Evolutionary conservation across 495 filamentous ascomycete genomes (phyloP), one percentile per base, ranked within the genome.

Genomic region (Viridothelium virens): DNA sequence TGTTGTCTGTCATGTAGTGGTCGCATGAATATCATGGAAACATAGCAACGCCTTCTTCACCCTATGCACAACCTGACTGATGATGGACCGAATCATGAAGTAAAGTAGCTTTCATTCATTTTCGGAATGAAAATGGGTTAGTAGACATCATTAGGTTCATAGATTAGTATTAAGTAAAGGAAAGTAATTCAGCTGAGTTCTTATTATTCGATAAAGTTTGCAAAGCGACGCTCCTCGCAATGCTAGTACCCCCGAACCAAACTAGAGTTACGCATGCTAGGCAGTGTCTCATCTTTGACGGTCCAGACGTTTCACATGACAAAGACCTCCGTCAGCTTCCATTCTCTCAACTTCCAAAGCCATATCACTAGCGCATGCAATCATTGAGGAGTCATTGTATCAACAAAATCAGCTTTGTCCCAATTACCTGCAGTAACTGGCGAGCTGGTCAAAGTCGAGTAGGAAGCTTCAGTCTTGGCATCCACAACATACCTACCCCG

Each of bases 231-330:
- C 25, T 25, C 25, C 25, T 25, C 25, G 25, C 25, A 25, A 25
- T 25, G 25, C 25, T 25, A 25, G 25, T 25, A 25, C 25, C 25
- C 25, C 25, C 25, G 25, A 25, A 25, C 25, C 25, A 25, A 25
- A 25, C 25, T 25, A 25, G 0, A 25, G 25, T 25, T 25, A 25
- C 25, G 25, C 25, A 25, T 25, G 25, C 25, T 46, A 1, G 14
- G 41, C 41, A 46, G 41, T 46, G 53, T 59, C 36, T 59, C 53
- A 59, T 36, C 25, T 59, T 36, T 36, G 31, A 59, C 3, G 53
- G 53, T 36, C 53, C 53, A 59, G 53, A 36, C 53, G 53, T 59
- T 59, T 59, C 53, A 59, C 53, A 59, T 59, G 53, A 59, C 53
- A 59, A 59, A 59, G 53, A 59, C 53, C 18, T 10, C n/a, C 7